Evolutionary conservation across 306 rosid species (phyloP).

Genomic region (Castanea crenata): DNA sequence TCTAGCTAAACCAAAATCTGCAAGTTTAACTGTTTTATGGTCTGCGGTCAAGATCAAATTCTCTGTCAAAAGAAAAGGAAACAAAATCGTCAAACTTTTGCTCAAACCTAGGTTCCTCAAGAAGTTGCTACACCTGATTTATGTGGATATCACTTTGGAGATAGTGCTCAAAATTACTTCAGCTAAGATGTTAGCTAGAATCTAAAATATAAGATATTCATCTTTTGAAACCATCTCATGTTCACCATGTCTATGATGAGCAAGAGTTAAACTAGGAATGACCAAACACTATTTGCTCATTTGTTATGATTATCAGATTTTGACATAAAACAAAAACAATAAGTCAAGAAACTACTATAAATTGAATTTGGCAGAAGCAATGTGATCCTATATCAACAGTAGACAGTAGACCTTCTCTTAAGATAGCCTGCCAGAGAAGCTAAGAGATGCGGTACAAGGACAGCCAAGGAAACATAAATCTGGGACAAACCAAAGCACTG

Average conservation of each 20-base stretch:
- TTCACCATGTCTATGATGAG: background rate
- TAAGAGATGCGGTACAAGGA: background rate
- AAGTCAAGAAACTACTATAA: background rate
- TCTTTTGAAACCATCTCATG: slow-evolving; percentile 1
- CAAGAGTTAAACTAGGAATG: background rate
- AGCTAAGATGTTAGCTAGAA: background rate
- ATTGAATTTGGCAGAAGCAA: background rate
- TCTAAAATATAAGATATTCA: background rate
- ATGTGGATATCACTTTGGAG: background rate
- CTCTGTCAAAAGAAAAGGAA: slow-evolving; percentile 46
- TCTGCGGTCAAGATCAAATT: slow-evolving; percentile 82
- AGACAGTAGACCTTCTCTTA: background rate
- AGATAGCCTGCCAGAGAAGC: background rate
- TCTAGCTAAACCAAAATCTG: slow-evolving; percentile 94
- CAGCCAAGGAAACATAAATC: background rate
- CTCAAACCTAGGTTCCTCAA: background rate
- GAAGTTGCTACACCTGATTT: background rate
- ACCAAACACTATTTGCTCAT: background rate
- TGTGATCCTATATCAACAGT: background rate
- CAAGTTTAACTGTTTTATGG: slow-evolving; percentile 79
- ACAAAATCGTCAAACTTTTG: slow-evolving; percentile 19
- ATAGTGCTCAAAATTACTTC: background rate
- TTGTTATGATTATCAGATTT: background rate
- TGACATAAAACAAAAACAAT: background rate
- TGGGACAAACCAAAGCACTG: background rate